Evolutionary conservation across 129 eudicot species (phyloP).

Genomic region (Ambrosia trifida): DNA sequence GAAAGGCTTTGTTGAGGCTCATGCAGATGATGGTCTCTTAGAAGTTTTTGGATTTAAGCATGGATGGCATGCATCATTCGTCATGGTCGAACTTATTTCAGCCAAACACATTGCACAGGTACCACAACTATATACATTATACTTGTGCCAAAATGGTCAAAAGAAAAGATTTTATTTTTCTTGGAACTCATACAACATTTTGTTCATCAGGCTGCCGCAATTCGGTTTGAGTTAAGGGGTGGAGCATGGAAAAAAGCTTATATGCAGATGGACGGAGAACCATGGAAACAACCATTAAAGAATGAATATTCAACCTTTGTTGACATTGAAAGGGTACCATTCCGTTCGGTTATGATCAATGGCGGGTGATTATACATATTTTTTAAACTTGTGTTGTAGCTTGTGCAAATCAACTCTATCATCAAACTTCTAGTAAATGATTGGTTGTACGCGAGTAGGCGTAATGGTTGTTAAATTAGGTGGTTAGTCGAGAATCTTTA

Average conservation of each 20-base stretch:
- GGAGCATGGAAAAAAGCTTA: conserved; percentile 85
- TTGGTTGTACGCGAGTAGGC: conserved; percentile 14
- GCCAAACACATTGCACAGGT: conserved; percentile 99
- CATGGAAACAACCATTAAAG: conserved; percentile 92
- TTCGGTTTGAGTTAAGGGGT: conserved; percentile 87
- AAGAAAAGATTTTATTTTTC: not conserved
- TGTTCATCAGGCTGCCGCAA: conserved; percentile 63
- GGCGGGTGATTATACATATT: conserved; percentile 38
- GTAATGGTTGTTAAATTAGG: conserved; percentile 11
- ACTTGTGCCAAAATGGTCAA: not conserved
- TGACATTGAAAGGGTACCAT: conserved; percentile 74
- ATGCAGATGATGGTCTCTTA: conserved; percentile 83
- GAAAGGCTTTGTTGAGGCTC: conserved; percentile 96
- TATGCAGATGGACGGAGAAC: conserved; percentile 98
- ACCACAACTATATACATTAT: not conserved
- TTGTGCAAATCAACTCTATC: conserved; percentile 18
- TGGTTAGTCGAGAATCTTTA: conserved; percentile 3
- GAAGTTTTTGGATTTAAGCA: conserved; percentile 95
- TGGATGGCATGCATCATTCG: conserved; percentile 99
- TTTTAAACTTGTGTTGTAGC: conserved; percentile 7
- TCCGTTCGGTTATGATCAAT: conserved; percentile 69
- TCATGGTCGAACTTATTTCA: conserved; percentile 92
- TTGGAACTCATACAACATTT: not conserved
- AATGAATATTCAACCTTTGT: conserved; percentile 80
- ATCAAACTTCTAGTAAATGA: conserved; percentile 14